phyloP scores from a whole-genome alignment of 352 stramenopile genomes.

The Phytophthora palmivora region DNA sequence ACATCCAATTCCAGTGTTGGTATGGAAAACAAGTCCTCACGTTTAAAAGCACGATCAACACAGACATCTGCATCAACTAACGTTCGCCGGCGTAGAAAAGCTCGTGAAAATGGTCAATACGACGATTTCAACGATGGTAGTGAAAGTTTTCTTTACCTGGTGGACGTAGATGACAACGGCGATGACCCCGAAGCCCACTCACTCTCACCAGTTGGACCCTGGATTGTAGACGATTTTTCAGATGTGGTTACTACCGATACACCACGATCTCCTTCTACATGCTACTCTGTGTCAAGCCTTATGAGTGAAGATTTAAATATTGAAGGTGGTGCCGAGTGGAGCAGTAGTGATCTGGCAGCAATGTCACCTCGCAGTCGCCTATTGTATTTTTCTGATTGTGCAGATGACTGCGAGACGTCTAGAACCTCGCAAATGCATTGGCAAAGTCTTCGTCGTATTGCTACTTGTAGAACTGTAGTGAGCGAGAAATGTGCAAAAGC shows the following conservation, averaged over 20 bases:
- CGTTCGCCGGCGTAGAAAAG: slow-evolving; percentile 3
- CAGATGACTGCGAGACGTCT: slow-evolving; percentile 20
- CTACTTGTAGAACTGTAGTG: slow-evolving; percentile 13
- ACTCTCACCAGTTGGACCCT: slow-evolving; percentile 60
- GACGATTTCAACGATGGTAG: slow-evolving; percentile 13
- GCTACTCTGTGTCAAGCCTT: slow-evolving; percentile 31
- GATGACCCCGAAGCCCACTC: slow-evolving; percentile 22
- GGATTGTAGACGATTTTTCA: slow-evolving; percentile 38
- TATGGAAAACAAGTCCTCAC: slow-evolving; percentile 2
- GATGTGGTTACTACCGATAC: slow-evolving; percentile 1
- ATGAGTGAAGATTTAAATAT: slow-evolving; percentile 34
- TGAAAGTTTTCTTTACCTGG: slow-evolving; percentile 35
- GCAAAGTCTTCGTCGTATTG: slow-evolving; percentile 22
- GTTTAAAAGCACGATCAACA: slow-evolving; percentile 8
- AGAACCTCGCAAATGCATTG: neutral
- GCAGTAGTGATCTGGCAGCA: slow-evolving; percentile 23
- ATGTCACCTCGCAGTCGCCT: slow-evolving; percentile 67
- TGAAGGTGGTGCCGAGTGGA: slow-evolving; percentile 28
- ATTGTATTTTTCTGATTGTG: slow-evolving; percentile 67
- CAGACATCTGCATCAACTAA: slow-evolving; percentile 1
- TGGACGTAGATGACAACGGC: slow-evolving; percentile 25
- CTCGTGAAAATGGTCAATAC: neutral
- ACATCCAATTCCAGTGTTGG: slow-evolving; percentile 11
- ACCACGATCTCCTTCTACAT: slow-evolving; percentile 31
- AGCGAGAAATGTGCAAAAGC: neutral